Evolutionary conservation across 768 basidiomycete genomes (phyloP).

Genomic region (Pisolithus tinctorius): DNA sequence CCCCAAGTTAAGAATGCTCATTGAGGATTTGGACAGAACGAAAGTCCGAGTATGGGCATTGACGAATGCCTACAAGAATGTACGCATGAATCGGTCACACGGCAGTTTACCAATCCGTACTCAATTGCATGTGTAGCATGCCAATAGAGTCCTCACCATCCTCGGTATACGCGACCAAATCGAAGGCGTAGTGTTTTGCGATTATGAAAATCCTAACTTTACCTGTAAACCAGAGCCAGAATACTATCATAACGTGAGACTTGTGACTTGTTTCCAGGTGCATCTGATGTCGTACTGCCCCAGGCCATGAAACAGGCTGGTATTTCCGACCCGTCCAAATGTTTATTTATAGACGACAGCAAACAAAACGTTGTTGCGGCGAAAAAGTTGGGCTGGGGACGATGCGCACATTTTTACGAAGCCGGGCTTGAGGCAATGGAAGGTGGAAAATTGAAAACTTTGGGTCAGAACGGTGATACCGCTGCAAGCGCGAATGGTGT

Average conservation of each 20-base stretch:
- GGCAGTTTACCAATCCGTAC: neutral
- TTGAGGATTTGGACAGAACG: constrained; percentile 71
- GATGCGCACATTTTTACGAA: constrained; percentile 74
- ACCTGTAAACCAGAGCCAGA: constrained; percentile 76
- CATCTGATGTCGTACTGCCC: constrained; percentile 2
- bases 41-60: constrained; percentile 80
- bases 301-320: constrained; percentile 64
- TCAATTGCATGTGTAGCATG: constrained; percentile 48
- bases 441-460: constrained; percentile 48
- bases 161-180: constrained; percentile 66
- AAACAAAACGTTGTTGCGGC: constrained; percentile 64
- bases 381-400: constrained; percentile 58
- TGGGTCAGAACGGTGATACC: constrained; percentile 31
- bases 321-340: constrained; percentile 59
- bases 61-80: constrained; percentile 77
- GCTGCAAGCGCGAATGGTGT: constrained; percentile 39
- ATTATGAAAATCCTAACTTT: constrained; percentile 63
- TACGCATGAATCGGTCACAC: constrained; percentile 28
- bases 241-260: constrained; percentile 55
- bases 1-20: constrained; percentile 53
- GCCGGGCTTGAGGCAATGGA: constrained; percentile 55
- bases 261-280: neutral
- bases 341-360: constrained; percentile 78
- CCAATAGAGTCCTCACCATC: constrained; percentile 70
- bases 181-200: constrained; percentile 71